These are phyloP conservation scores for Rhizopus delemar DNA, from an alignment of 371 early-diverging fungal genomes.

Conservation along the genomic window DNA sequence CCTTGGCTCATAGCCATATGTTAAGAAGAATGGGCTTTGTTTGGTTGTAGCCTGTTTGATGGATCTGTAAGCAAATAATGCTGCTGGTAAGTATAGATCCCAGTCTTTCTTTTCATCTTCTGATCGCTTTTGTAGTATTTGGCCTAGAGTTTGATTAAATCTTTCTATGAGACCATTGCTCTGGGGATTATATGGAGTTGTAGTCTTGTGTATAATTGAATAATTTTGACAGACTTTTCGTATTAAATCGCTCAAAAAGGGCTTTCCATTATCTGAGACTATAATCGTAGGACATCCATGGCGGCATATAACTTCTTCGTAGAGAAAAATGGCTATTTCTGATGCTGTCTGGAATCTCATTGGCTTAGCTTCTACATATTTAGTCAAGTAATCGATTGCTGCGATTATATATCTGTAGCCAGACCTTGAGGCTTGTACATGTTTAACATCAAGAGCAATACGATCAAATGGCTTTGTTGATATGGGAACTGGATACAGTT, in stretches of 20 bases:
- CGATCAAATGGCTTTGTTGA: too few species aligned
- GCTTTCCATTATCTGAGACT: slow-evolving; percentile 12
- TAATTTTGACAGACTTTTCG: background rate
- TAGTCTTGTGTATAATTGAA: slow-evolving; percentile 1
- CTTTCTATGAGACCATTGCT: slow-evolving; percentile 14
- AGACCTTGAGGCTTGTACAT: too few species aligned
- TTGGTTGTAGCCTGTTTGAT: too few species aligned
- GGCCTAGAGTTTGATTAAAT: slow-evolving; percentile 10
- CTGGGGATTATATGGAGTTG: background rate
- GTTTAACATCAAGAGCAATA: too few species aligned
- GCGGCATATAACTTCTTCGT: slow-evolving; percentile 8
- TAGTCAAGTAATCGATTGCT: background rate
- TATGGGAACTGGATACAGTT: too few species aligned
- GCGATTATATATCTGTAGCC: too few species aligned
- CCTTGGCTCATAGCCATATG: too few species aligned
- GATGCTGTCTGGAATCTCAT: background rate
- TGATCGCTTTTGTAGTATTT: background rate
- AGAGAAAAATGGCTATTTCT: slow-evolving; percentile 1
- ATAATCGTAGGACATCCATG: slow-evolving; percentile 6
- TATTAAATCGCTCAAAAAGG: background rate
- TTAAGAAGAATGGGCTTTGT: too few species aligned
- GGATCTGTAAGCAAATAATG: background rate
- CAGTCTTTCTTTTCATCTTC: slow-evolving; percentile 1
- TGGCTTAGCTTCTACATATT: slow-evolving; percentile 4
- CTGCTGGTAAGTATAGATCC: slow-evolving; percentile 1